Evolutionary conservation across 768 basidiomycete genomes (phyloP), one percentile per base, ranked within the genome.

Genomic region (Naganishia vishniacii): DNA sequence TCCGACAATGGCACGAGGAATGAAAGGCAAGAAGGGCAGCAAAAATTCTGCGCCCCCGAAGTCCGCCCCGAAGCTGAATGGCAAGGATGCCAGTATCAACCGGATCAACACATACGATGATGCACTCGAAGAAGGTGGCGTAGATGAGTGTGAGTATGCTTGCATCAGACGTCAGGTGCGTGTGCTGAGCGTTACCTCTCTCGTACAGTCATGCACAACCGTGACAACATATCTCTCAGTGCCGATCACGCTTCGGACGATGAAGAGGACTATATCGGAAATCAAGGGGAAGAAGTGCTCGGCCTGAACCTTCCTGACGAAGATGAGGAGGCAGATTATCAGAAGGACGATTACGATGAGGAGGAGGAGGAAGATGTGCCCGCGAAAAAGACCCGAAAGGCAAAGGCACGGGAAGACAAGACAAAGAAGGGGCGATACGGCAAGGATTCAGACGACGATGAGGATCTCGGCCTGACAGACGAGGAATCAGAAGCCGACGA

Each of bases 201-300:
- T 26, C 3, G 44, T 26, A 9, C 51, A 76, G 75, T 72, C 67
- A 76, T 76, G 72, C 74, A 73, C 69, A 74, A 75, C 53, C 82
- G 83, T 59, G 91, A 95, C 72, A 84, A 83, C 71, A 87, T 94
- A 65, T 79, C 88, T 4, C 80, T 95, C 5, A 85, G 89, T 41
- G 47, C 49, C 5, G 49, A 44, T 16, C 62, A 51, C 20, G 34
- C 49, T 7, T 25, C 37, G 37, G 49, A 31, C n/a, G 69, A 73
- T 45, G 71, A 76, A 1, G 80, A 73, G 23, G 62, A 77, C 42
- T 64, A 69, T 26, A 80, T 63, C 18, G 41, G 78, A 26, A 84
- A 79, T 16, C 84, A 85, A 15, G 87, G 87, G 40, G 87, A 91
- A 26, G 88, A 92, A 73, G 87, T 92, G n/a, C 88, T 92, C 69